These are phyloP conservation scores for Pachysandra terminalis DNA, from an alignment of 164 flowering plant species.

Conservation along the genomic window DNA sequence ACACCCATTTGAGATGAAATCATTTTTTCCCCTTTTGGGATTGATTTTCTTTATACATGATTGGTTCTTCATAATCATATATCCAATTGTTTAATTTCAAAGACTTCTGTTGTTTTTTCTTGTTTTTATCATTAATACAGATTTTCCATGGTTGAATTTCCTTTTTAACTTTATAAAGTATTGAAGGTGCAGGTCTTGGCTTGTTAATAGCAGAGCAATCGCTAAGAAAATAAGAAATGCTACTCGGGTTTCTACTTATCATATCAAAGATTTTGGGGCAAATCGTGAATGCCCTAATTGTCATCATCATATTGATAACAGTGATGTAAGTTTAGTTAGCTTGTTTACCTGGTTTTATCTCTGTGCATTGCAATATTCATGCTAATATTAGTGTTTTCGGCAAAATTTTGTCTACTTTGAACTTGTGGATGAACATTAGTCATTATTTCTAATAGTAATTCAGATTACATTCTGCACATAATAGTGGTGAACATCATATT, in stretches of 20 bases:
- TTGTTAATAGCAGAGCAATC: conserved; percentile 51
- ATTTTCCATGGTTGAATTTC: neutral
- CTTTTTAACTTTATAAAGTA: neutral
- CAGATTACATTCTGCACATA: neutral
- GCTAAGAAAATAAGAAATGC: conserved; percentile 74
- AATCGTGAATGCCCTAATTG: conserved; percentile 79
- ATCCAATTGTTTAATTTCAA: no score
- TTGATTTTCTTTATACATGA: no score
- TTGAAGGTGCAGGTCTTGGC: conserved; percentile 60
- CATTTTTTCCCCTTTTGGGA: neutral
- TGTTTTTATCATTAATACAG: neutral
- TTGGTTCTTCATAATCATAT: neutral
- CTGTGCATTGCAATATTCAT: neutral
- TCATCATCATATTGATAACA: conserved; percentile 62
- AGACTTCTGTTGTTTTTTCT: neutral
- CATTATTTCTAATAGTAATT: neutral
- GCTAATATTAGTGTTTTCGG: neutral
- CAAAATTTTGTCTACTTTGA: neutral
- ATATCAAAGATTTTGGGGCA: conserved; percentile 60
- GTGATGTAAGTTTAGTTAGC: conserved; percentile 56
- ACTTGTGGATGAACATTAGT: neutral
- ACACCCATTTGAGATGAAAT: neutral
- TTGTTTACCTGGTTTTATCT: neutral
- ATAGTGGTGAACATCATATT: neutral
- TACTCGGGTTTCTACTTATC: conserved; percentile 28